Evolutionary conservation across 2,329 filamentous ascomycete genomes (phyloP).

Genomic region (Beauveria australis): DNA sequence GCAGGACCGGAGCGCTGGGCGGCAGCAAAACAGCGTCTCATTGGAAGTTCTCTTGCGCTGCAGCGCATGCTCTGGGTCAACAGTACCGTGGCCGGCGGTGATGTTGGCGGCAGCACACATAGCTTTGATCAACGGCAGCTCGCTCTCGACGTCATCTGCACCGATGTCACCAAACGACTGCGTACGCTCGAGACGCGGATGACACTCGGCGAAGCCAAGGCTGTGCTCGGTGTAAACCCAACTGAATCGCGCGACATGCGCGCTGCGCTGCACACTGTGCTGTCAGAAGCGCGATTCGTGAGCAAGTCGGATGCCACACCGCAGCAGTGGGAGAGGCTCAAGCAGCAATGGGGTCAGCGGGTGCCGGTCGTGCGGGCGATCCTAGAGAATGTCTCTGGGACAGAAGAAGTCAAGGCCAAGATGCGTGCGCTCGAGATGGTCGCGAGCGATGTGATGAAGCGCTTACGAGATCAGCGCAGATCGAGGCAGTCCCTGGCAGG

Average conservation of each 20-base stretch:
- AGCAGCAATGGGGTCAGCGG: conserved; percentile 56
- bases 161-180: conserved; percentile 74
- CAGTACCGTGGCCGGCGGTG: not conserved
- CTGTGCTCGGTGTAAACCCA: conserved; percentile 38
- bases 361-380: conserved; percentile 48
- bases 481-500: conserved; percentile 1
- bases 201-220: conserved; percentile 68
- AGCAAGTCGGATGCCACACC: conserved; percentile 66
- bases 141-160: conserved; percentile 71
- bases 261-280: conserved; percentile 55
- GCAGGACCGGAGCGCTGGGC: conserved; percentile 69
- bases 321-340: conserved; percentile 64
- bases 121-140: conserved; percentile 51
- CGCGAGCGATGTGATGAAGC: conserved; percentile 70
- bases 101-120: conserved; percentile 29
- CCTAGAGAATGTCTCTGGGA: conserved; percentile 40
- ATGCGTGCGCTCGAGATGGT: conserved; percentile 61
- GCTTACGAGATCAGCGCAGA: conserved; percentile 57
- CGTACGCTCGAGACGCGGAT: conserved; percentile 57
- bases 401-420: conserved; percentile 47
- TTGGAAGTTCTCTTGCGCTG: conserved; percentile 57
- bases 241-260: conserved; percentile 50
- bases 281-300: conserved; percentile 59
- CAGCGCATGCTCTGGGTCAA: conserved; percentile 47
- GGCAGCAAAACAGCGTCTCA: conserved; percentile 56